Percentiles rank a stretch among this genome's conserved stretches.
Evolutionary conservation across 208 protist genomes (phyloP).

Genomic region (Acanthamoeba castellanii): DNA sequence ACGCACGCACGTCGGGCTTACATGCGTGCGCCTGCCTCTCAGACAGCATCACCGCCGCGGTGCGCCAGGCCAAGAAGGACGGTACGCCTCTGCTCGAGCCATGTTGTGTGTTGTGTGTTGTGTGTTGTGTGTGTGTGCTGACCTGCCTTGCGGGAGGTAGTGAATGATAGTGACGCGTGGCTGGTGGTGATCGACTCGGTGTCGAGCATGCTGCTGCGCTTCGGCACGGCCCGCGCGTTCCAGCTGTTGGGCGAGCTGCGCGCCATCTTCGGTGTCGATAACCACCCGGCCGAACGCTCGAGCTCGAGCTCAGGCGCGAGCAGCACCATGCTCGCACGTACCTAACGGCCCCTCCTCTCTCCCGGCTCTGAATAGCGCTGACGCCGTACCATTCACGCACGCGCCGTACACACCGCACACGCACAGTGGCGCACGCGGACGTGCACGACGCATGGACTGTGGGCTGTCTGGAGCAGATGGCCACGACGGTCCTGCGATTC

Average conservation of each 20-base stretch:
- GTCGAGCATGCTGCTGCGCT: constrained; percentile 27
- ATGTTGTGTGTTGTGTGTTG: too few species aligned
- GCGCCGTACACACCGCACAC: too few species aligned
- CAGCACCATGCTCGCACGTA: constrained; percentile 10
- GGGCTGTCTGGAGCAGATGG: constrained; percentile 22
- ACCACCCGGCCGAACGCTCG: neutral
- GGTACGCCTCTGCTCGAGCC: neutral
- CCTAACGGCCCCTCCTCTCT: neutral
- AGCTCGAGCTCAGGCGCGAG: neutral
- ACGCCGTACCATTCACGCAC: neutral
- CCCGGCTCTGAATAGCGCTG: too few species aligned
- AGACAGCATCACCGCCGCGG: neutral
- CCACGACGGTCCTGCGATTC: neutral
- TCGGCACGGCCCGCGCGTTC: neutral
- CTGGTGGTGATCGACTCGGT: neutral
- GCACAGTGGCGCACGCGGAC: neutral
- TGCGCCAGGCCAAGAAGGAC: neutral
- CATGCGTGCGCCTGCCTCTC: too few species aligned
- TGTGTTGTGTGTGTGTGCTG: neutral
- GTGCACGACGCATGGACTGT: neutral
- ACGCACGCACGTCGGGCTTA: neutral
- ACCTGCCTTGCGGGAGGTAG: neutral
- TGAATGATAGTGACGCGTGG: neutral
- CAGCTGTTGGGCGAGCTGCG: neutral
- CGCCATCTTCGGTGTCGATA: neutral